Conservation (phyloP, 108 stramenopile genomes). For the Conticribra guillardii region DNA sequence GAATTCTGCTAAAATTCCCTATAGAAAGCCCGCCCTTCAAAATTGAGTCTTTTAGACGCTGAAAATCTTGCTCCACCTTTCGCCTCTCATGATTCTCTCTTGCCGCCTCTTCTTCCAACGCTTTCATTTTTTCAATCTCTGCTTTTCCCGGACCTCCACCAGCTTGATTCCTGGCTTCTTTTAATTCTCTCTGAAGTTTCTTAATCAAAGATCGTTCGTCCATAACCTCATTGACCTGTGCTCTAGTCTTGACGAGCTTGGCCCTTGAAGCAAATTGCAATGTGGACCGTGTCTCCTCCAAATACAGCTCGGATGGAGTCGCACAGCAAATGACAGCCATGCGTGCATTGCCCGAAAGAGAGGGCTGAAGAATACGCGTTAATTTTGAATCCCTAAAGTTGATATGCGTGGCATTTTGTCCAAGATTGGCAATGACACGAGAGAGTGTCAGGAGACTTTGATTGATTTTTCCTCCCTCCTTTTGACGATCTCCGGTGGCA, state of each 20-base stretch:
- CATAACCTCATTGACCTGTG: conserved; percentile 79
- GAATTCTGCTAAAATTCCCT: background rate
- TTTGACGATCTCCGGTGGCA: conserved; percentile 94
- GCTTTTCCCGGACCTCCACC: conserved; percentile 29
- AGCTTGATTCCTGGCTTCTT: conserved; percentile 39
- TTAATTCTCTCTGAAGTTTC: conserved; percentile 77
- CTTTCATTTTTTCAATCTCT: conserved; percentile 42
- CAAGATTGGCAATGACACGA: conserved; percentile 98
- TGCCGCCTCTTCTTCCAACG: conserved; percentile 61
- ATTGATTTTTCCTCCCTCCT: conserved; percentile 99
- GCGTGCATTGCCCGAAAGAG: conserved; percentile 93
- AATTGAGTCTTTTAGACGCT: conserved; percentile 75
- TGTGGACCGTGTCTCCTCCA: conserved; percentile 96
- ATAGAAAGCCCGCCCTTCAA: conserved; percentile 74
- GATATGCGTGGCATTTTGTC: conserved; percentile 71
- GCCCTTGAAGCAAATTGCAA: conserved; percentile 94
- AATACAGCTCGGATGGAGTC: conserved; percentile 80
- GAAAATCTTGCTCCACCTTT: conserved; percentile 75
- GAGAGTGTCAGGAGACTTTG: conserved; percentile 95
- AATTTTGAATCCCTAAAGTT: conserved; percentile 97
- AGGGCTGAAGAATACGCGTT: conserved; percentile 97
- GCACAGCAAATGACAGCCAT: conserved; percentile 97
- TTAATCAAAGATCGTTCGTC: conserved; percentile 78
- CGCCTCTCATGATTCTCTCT: conserved; percentile 66
- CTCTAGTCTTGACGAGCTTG: conserved; percentile 82